These are phyloP conservation scores for Neonectria magnoliae DNA, from an alignment of 2,329 filamentous ascomycete genomes.

Conservation along the genomic window DNA sequence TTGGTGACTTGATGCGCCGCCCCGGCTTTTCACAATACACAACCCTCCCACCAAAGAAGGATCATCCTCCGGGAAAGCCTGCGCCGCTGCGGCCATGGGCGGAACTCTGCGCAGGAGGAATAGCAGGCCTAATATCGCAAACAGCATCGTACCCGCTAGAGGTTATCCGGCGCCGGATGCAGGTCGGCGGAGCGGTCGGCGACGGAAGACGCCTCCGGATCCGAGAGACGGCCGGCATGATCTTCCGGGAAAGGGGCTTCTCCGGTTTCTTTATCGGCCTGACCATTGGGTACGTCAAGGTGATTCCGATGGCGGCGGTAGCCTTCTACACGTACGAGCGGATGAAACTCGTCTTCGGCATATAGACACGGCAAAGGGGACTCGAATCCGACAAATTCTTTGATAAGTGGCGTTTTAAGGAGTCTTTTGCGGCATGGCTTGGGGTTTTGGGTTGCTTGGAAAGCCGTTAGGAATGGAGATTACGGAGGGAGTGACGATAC, in stretches of 20 bases:
- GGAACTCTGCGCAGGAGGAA: slow-evolving; percentile 83
- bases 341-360: slow-evolving; percentile 70
- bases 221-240: slow-evolving; percentile 78
- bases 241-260: slow-evolving; percentile 79
- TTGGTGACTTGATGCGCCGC: slow-evolving; percentile 82
- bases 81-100: slow-evolving; percentile 85
- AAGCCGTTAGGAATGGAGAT: not conserved
- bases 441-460: slow-evolving; percentile 21
- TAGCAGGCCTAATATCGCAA: slow-evolving; percentile 90
- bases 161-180: slow-evolving; percentile 92
- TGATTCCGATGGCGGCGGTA: slow-evolving; percentile 86
- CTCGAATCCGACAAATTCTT: not conserved
- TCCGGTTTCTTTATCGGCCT: slow-evolving; percentile 92
- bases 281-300: slow-evolving; percentile 94
- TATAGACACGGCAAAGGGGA: slow-evolving; percentile 54
- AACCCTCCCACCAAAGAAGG: slow-evolving; percentile 71
- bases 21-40: slow-evolving; percentile 76
- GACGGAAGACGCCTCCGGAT: slow-evolving; percentile 85
- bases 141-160: slow-evolving; percentile 94
- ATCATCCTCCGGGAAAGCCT: slow-evolving; percentile 67
- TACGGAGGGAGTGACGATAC: not conserved
- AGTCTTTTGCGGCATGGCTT: slow-evolving; percentile 29
- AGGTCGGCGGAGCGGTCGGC: slow-evolving; percentile 93
- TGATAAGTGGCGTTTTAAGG: slow-evolving; percentile 41
- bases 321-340: slow-evolving; percentile 75